Evolutionary conservation across 2,329 filamentous ascomycete species (phyloP).

Genomic region (Ceratocystis harringtonii): DNA sequence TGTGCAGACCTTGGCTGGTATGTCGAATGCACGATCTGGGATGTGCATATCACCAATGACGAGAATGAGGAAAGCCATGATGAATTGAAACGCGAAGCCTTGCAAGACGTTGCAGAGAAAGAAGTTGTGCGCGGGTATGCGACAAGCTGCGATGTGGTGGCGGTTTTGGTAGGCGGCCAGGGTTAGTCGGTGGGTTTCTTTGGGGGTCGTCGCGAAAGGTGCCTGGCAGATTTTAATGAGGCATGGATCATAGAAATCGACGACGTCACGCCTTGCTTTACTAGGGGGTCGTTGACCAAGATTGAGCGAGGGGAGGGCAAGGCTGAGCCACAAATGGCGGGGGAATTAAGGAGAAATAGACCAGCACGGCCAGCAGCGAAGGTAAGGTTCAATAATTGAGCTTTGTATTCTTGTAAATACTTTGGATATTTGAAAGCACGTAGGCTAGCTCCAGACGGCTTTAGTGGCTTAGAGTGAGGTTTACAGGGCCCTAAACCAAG

Average conservation of each 20-base stretch:
- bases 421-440: too few species aligned
- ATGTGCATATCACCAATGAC: slow-evolving; percentile 91
- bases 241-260: neutral
- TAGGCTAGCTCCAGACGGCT: too few species aligned
- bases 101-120: too few species aligned
- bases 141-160: neutral
- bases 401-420: too few species aligned
- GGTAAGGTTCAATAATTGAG: too few species aligned
- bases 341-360: neutral
- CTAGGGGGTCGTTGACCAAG: neutral
- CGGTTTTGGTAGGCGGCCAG: neutral
- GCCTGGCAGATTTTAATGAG: neutral
- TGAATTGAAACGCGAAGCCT: slow-evolving; percentile 22
- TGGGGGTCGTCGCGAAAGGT: neutral
- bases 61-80: slow-evolving; percentile 78
- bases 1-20: slow-evolving; percentile 62
- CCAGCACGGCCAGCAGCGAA: too few species aligned
- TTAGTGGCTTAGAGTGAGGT: too few species aligned
- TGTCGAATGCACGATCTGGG: slow-evolving; percentile 79
- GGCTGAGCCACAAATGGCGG: neutral
- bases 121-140: neutral
- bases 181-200: neutral
- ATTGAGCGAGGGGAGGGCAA: neutral
- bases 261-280: slow-evolving; percentile 3
- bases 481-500: too few species aligned